Evolutionary conservation across 2,329 filamentous ascomycete species (phyloP), one percentile per base, ranked within the genome.

Genomic region (Myriosclerotinia curreyana): DNA sequence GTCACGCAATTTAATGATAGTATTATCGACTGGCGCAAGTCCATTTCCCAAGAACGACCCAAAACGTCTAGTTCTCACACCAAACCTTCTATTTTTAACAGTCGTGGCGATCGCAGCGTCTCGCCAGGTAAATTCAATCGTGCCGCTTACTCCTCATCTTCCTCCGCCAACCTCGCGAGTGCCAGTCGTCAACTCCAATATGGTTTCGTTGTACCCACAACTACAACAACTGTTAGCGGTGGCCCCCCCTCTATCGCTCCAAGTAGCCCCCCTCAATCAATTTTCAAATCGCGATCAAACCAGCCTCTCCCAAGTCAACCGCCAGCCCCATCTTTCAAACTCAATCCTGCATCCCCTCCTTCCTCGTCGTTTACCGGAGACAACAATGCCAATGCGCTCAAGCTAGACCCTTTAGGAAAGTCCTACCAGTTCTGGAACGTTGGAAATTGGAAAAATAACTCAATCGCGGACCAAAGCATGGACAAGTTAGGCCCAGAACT

Each of bases 1-100:
- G 71, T 70, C 2, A 74, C 71, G 42, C 69, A 67, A 40, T 69
- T 88, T 0, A 94, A 98, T 68, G 85, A 98, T 68, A 85, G 91
- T 20, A 97, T 97, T 69, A 82, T 96, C 68, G 90, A 86, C 58
- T 99, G 94, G 94, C 86, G 93, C 4, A 91, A 96, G 69, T 83
- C 83, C 15, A 82, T 90, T 64, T 78, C 80, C 6, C 81, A 81
- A 66, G 69, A 68, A 74, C 69, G 65, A 36, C 74, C 65, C 74
- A 82, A 66, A 82, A 79, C 69, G 75, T 77, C 53, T 22, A 31
- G 12, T 36, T 61, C 56, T 28, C 55, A 52, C 6, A 64, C 55
- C 34, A 60, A 48, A 25, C 17, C 44, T 20, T 34, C 60, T 20
- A n/a, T 38, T 11, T 63, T 63, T 9, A 38, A 28, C 31, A 36